Conservation (phyloP, 139 green algal species). For the Tetraselmis chui region DNA sequence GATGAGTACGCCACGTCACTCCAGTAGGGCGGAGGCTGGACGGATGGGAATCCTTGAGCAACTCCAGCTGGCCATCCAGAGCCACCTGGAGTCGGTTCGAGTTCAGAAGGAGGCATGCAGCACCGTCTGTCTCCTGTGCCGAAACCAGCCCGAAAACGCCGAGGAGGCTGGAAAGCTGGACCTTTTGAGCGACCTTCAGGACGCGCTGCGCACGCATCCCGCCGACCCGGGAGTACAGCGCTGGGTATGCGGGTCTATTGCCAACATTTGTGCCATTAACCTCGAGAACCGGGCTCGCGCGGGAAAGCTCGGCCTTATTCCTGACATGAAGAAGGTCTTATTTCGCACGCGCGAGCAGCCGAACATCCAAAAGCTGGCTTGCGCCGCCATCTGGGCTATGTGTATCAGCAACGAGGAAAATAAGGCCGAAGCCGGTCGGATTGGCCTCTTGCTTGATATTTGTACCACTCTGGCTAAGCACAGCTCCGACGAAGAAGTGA, state of each 20-base stretch:
- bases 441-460: not conserved
- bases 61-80: not conserved
- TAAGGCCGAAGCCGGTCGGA: not conserved
- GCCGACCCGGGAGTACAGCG: not conserved
- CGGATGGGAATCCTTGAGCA: not conserved
- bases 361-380: not conserved
- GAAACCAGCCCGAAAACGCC: not conserved
- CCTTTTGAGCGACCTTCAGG: not conserved
- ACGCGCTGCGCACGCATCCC: not conserved
- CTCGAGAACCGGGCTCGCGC: not conserved
- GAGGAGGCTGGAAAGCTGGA: not conserved
- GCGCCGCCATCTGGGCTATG: not conserved
- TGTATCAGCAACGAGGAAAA: not conserved
- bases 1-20: not conserved
- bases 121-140: not conserved
- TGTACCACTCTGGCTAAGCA: not conserved
- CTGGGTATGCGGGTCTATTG: not conserved
- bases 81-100: not conserved
- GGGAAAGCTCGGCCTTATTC: not conserved
- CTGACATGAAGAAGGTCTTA: not conserved
- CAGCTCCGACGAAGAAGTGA: not conserved
- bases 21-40: not conserved
- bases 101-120: not conserved
- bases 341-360: not conserved
- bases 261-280: not conserved